Base-by-base conservation (phyloP, 495 filamentous ascomycete genomes). In the Podospora sp. region DNA sequence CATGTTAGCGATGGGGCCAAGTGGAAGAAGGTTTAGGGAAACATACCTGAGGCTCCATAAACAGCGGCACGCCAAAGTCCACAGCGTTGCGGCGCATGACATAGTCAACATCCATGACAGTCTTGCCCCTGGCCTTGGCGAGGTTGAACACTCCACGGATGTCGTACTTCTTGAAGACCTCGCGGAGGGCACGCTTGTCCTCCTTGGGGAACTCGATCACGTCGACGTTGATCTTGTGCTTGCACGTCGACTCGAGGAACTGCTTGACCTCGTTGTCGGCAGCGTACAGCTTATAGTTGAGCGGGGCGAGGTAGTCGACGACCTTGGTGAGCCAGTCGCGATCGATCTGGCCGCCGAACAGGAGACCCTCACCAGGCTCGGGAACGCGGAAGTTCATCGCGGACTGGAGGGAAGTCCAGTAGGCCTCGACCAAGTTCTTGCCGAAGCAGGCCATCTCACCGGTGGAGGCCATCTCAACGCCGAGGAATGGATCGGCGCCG, bases 311-410 rank as follows among this genome's bases (percentile, higher is more conserved):
- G 80, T 93, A 91, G 66, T 96, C 87, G 36, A 93, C 92, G 62
- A 98, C 89, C 66, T 83, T 82, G 36, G 88, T 82, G 61, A 99
- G 83, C 76, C 80, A 81, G 24, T 70, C 59, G 72, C 91, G 88
- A 65, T 81, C 78, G 29, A 88, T 83, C 76, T 97, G 91, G 70
- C 95, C 95, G 66, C 95, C 95, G 71, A 98, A 92, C 33, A 99
- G 87, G 66, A 99, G 86, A 78, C 95, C 95, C 81, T 96, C 92
- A 71, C 95, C 95, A 26, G 92, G 90, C 77, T 94, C 88, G 18
- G 95, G 95, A 63, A 97, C 83, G 65, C 93, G 91, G 90, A 99
- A 99, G 87, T 97, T 99, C 95, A 98, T 99, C 68, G 92, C 95
- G 24, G 93, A 94, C 81, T 99, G 95, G 65, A 97, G 82, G 14